Base-by-base conservation (phyloP, 2,329 filamentous ascomycete species). In the Fusarium sp. region DNA sequence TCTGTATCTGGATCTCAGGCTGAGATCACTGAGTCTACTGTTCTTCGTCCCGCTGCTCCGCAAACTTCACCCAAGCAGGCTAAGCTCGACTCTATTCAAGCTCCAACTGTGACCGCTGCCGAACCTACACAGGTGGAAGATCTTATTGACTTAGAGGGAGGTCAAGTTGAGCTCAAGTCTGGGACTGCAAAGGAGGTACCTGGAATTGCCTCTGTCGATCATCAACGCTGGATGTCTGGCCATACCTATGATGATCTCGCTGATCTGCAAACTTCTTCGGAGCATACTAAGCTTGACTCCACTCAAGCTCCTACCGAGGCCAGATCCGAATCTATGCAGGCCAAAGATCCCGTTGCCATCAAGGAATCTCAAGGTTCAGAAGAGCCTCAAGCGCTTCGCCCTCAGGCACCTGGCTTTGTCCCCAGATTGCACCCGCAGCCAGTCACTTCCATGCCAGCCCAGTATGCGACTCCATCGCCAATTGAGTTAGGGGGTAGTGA, bases 191-290 rank as follows among this genome's bases (percentile, higher is more conserved):
- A 41, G 26, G 41, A 30, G 30, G 38, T 39, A 42, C 39, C 84
- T 42, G 88, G 87, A 0, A 83, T 90, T 7, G 86, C 84, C 0
- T 82, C 84, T 2, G 90, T 90, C 70, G 75, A 83, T 24, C 79
- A 82, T 61, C 68, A 68, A 2, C 78, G 79, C 7, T 88, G 87
- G 83, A 82, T 78, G 64, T 69, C 74, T 8, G 76, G 79, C 36
- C 68, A 81, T 35, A 68, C 69, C 12, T 66, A 72, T 26, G 48
- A 53, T 35, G 50, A 53, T 47, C 35, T 45, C 15, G 30, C 24
- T 35, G 39, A 15, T 57, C 55, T 48, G 35, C 55, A 48, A 22
- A 26, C 39, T 26, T n/a, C n/a, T 22, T 30, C n/a, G n/a, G 35
- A 35, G 30, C 7, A 38, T 30, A 7, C 22, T 28, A 66, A 53